Percentiles rank a stretch among this genome's conserved stretches.
These are phyloP conservation scores for Nitzschia sp. DNA, from an alignment of 108 stramenopile species.

Conservation along the genomic window DNA sequence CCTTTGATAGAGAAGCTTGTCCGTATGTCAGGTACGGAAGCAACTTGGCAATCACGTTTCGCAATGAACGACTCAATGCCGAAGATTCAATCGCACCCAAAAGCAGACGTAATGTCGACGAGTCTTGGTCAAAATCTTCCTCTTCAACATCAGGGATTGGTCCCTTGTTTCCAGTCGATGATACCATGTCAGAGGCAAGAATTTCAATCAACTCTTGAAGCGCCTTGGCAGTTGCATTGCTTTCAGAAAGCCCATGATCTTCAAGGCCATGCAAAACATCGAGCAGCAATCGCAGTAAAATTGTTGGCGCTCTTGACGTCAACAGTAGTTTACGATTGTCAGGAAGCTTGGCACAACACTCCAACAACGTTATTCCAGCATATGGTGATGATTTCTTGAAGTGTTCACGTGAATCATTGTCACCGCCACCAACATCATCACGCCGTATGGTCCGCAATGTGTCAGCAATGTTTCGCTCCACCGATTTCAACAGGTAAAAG, in stretches of 20 bases:
- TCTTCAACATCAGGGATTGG: conserved; percentile 11
- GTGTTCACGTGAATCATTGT: conserved; percentile 42
- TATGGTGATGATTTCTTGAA: conserved; percentile 60
- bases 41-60: conserved; percentile 81
- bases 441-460: conserved; percentile 63
- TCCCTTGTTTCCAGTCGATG: conserved; percentile 9
- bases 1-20: conserved; percentile 55
- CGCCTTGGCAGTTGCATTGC: conserved; percentile 59
- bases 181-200: conserved; percentile 75
- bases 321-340: conserved; percentile 70
- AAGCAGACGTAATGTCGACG: conserved; percentile 65
- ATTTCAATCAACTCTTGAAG: conserved; percentile 79
- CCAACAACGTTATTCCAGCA: conserved; percentile 57
- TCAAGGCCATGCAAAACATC: conserved; percentile 80
- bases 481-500: conserved; percentile 56
- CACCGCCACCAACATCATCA: conserved; percentile 51
- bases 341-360: conserved; percentile 62
- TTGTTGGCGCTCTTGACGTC: conserved; percentile 73
- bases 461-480: conserved; percentile 52
- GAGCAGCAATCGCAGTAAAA: conserved; percentile 67
- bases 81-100: conserved; percentile 67
- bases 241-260: conserved; percentile 35
- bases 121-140: conserved; percentile 40
- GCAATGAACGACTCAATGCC: conserved; percentile 61
- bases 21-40: conserved; percentile 86